Base-by-base conservation (phyloP, 805 yeast species). In the Kuraishia capsulata region DNA sequence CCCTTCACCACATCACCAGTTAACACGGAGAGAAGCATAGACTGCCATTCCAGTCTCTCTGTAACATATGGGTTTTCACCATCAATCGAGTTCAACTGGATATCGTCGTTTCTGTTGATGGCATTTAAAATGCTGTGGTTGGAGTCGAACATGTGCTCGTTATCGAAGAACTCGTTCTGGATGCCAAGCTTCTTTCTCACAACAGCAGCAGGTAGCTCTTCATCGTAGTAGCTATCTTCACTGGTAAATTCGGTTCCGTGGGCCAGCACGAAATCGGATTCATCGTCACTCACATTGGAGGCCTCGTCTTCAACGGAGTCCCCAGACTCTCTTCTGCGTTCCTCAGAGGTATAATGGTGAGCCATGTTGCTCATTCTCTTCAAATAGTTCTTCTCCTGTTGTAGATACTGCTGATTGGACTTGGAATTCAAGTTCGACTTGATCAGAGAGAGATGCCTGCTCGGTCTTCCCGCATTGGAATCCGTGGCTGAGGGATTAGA, bases 21-120 rank as follows among this genome's bases (percentile, higher is more conserved):
- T 26, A 92, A 71, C 3, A 92, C 97, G 3, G 88, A 73, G 9
- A 84, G 73, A 36, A 92, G 67, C 95, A 92, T 87, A 0, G 90
- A 75, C 59, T 92, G 97, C 98, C 98, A 92, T 59, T 88, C 96
- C 10, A 89, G 64, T 36, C 97, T 69, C 53, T 88, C 97, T 9
- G 78, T 50, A 5, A 81, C 77, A 11, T 63, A 62, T 1, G 72
- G 39, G 20, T 37, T 37, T 30, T 37, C 35, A 11, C 29, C 39
- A 30, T 37, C 39, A n/a, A 37, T 34, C 9, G 37, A 34, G 31
- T 53, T 49, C 14, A 58, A 37, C 33, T 57, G 61, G 19, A 56
- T 55, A 38, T 59, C 62, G 42, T 59, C 60, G 58, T 72, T 47
- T 30, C 50, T 54, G 26, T 57, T 51, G 13, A 57, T 35, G n/a